Conservation (phyloP, 2,329 filamentous ascomycete species). For the Lanzia echinophila region DNA sequence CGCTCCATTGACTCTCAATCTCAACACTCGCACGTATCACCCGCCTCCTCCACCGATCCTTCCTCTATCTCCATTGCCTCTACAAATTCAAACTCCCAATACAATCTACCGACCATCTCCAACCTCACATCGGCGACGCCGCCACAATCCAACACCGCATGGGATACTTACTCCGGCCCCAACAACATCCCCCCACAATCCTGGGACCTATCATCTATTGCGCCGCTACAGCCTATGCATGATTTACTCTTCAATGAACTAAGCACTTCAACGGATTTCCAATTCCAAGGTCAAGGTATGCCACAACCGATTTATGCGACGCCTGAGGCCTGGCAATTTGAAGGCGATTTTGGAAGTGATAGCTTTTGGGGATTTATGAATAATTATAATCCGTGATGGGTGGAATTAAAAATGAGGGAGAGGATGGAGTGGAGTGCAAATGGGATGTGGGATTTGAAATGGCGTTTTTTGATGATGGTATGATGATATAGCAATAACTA, state of each 20-base stretch:
- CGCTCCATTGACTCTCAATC: slow-evolving; percentile 1
- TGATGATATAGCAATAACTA: background rate
- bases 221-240: slow-evolving; percentile 50
- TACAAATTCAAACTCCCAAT: slow-evolving; percentile 10
- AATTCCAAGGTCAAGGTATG: background rate
- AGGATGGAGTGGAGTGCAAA: background rate
- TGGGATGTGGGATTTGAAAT: background rate
- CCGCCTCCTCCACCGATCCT: slow-evolving; percentile 5
- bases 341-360: slow-evolving; percentile 47
- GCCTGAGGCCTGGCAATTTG: slow-evolving; percentile 41
- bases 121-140: slow-evolving; percentile 20
- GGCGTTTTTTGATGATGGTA: background rate
- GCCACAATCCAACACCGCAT: slow-evolving; percentile 4
- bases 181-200: background rate
- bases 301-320: slow-evolving; percentile 6
- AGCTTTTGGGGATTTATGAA: slow-evolving; percentile 53
- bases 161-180: slow-evolving; percentile 14
- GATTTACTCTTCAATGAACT: slow-evolving; percentile 53
- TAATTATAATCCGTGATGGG: slow-evolving; percentile 28
- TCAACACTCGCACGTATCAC: slow-evolving; percentile 2
- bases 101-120: slow-evolving; percentile 25
- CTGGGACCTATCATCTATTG: slow-evolving; percentile 45
- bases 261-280: slow-evolving; percentile 11
- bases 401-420: background rate
- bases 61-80: background rate